These are phyloP conservation scores for Strigomonas galati DNA, from an alignment of 208 protist species.

Conservation along the genomic window DNA sequence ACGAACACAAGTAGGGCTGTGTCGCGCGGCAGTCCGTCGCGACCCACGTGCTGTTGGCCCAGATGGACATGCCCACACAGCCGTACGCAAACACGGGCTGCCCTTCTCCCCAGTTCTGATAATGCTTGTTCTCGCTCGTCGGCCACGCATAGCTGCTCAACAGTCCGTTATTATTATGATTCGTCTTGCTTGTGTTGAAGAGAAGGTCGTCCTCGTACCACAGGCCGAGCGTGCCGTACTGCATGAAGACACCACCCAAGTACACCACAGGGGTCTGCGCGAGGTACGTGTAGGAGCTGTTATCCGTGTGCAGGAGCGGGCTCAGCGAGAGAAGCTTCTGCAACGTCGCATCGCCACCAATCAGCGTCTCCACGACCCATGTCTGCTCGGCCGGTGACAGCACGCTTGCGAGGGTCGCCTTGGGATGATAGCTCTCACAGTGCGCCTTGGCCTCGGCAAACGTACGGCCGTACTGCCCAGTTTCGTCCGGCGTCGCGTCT, in stretches of 20 bases:
- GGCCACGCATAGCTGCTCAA: conserved; percentile 52
- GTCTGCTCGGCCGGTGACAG: conserved; percentile 33
- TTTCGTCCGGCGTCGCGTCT: conserved; percentile 28
- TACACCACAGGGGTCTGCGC: conserved; percentile 24
- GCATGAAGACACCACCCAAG: conserved; percentile 48
- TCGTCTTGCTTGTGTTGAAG: conserved; percentile 28
- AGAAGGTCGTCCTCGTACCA: conserved; percentile 32
- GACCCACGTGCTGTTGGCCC: conserved; percentile 32
- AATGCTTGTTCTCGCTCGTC: conserved; percentile 42
- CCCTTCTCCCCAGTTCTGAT: conserved; percentile 32
- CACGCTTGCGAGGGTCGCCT: conserved; percentile 44
- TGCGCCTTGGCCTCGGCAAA: conserved; percentile 24
- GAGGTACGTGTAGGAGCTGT: not conserved
- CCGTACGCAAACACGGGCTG: conserved; percentile 45
- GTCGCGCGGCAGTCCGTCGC: conserved; percentile 39
- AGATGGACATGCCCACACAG: conserved; percentile 33
- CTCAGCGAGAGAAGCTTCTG: not conserved
- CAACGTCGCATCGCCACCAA: conserved; percentile 9
- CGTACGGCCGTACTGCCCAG: conserved; percentile 28
- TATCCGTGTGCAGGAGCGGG: not conserved
- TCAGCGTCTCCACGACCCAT: conserved; percentile 34
- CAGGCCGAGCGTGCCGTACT: conserved; percentile 27
- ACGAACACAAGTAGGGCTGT: conserved; percentile 63
- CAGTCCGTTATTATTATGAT: not conserved
- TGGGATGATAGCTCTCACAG: conserved; percentile 43